Conservation (phyloP, 257 asterid genomes). For the Solanum lignicaule region DNA sequence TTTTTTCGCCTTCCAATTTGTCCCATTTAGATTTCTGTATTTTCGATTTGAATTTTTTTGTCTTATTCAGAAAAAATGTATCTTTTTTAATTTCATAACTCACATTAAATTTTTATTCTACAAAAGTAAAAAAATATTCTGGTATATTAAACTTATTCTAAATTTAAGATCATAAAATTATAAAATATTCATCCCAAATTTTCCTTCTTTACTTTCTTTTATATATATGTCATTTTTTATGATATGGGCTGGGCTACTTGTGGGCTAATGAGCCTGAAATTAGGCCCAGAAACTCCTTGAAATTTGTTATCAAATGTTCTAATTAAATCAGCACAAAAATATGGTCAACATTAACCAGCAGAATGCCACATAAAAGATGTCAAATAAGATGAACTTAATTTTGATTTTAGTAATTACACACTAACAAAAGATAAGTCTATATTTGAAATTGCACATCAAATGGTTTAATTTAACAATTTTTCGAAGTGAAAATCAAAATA, state of each 20-base stretch:
- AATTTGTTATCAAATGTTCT: neutral
- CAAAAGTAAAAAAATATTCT: neutral
- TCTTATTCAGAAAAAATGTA: neutral
- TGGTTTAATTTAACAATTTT: neutral
- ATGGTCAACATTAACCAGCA: neutral
- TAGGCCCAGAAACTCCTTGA: neutral
- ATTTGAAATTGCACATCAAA: neutral
- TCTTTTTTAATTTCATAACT: neutral
- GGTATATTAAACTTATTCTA: too few relatives aligned
- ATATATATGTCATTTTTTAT: neutral
- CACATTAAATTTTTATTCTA: neutral
- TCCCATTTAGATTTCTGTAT: neutral
- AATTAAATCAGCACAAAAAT: neutral
- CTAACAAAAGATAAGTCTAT: neutral
- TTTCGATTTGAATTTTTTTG: neutral
- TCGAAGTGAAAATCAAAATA: neutral
- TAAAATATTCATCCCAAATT: neutral
- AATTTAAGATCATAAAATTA: too few relatives aligned
- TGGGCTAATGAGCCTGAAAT: neutral
- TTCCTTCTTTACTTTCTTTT: neutral
- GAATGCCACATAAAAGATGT: neutral
- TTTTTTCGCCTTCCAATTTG: neutral
- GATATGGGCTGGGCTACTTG: neutral
- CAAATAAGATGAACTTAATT: neutral
- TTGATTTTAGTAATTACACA: neutral